phyloP scores from a whole-genome alignment of 129 eudicot genomes.

The Flaveria linearis region DNA sequence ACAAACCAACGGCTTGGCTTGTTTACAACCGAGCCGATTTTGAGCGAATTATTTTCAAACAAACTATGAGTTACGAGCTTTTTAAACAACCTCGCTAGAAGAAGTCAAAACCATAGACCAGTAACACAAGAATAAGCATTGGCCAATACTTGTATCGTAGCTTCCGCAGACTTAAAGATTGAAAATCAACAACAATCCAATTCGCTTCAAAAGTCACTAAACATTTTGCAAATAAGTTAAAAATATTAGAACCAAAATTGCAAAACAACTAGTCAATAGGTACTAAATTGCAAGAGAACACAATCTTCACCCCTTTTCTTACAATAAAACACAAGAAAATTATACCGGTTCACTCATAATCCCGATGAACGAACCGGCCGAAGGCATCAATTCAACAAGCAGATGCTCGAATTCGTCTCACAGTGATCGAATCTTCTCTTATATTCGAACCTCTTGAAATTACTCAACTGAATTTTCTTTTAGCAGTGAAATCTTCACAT shows the following conservation, averaged over 20 bases:
- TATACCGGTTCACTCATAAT: constrained; percentile 24
- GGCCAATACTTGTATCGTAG: no score
- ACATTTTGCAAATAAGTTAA: no score
- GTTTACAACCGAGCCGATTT: no score
- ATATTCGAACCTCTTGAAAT: not conserved
- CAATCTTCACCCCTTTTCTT: not conserved
- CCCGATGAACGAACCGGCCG: constrained; percentile 31
- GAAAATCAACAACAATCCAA: no score
- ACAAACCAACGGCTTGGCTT: no score
- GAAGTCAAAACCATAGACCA: no score
- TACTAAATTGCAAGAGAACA: not conserved
- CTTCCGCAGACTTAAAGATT: no score
- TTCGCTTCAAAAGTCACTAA: no score
- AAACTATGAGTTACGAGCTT: no score
- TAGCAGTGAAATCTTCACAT: constrained; percentile 24
- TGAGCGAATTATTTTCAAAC: no score
- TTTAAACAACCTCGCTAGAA: no score
- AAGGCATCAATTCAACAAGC: constrained; percentile 31
- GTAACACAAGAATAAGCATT: no score
- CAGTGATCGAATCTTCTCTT: not conserved
- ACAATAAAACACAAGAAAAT: constrained; percentile 21
- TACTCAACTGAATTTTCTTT: constrained; percentile 28
- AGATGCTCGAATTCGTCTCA: constrained; percentile 20
- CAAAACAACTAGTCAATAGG: not conserved
- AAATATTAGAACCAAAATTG: not conserved